Base-by-base conservation (phyloP, 176 grass and related monocot genomes). In the Phragmites australis region DNA sequence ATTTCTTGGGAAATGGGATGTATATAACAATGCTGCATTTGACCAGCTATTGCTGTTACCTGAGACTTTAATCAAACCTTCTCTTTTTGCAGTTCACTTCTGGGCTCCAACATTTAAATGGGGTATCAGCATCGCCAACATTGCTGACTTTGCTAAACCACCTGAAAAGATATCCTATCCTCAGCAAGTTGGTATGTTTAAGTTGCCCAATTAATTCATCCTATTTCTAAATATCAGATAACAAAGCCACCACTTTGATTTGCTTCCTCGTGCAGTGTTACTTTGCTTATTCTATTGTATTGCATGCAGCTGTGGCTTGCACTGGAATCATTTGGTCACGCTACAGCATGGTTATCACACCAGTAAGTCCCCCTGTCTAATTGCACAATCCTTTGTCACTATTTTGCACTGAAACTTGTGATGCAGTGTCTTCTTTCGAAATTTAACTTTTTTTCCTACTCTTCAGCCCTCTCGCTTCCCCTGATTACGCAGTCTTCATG, bases 81-180 rank as follows among this genome's bases (percentile, higher is more conserved):
- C 41, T 45, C 17, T 77, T 7, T 7, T 76, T 83, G 69, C 75
- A 89, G 90, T 98, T 94, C 92, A 93, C 88, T 93, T 94, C 80
- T 94, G 95, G 95, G 92, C 92, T 17, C 90, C 90, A 13, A 98
- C 90, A 48, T 98, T 98, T 59, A 98, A 98, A 87, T 98, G 96
- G 96, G 92, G 86, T 22, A 98, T 98, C 52, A 98, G 90, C 60
- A 94, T 98, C 52, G 96, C 96, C 8, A 98, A 94, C 49, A 53
- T 95, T 84, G 96, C 92, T 3, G 95, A 98, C 79, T 98, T 98
- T 48, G 60, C 92, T 18, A 98, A 94, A 73, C 92, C 90, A 79
- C 95, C 95, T 16, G 95, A 98, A 85, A 93, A 91, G 52, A 87
- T 94, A 62, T 95, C 96, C 15, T 95, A 94, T 63, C 96, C 92